Percentiles rank a stretch among this genome's conserved stretches.
Evolutionary conservation across 495 filamentous ascomycete species (phyloP).

Genomic region (Aspergillus indologenus): DNA sequence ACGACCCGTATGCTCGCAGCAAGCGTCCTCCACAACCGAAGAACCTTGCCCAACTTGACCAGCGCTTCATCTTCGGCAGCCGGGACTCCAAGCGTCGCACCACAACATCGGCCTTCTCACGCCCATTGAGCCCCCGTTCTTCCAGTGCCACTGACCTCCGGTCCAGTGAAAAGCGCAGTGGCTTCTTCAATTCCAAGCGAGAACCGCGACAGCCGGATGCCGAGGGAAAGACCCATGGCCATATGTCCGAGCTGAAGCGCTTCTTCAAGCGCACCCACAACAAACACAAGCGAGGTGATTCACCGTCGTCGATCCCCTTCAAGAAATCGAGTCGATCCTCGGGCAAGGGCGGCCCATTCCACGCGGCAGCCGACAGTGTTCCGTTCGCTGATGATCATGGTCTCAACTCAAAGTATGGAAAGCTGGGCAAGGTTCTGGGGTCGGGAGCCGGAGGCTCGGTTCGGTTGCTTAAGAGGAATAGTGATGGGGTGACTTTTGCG

Average conservation of each 20-base stretch:
- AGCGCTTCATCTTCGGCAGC: conserved; percentile 77
- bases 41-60: conserved; percentile 68
- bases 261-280: conserved; percentile 76
- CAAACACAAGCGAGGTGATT: conserved; percentile 65
- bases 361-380: conserved; percentile 58
- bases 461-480: conserved; percentile 85
- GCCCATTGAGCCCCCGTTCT: conserved; percentile 41
- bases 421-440: conserved; percentile 88
- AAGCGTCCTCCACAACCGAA: conserved; percentile 72
- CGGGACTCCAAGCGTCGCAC: conserved; percentile 50
- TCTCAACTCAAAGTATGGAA: conserved; percentile 86
- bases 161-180: conserved; percentile 41
- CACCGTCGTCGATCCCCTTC: conserved; percentile 45
- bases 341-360: conserved; percentile 58
- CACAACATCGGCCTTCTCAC: conserved; percentile 26
- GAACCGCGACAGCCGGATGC: conserved; percentile 43
- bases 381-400: conserved; percentile 96
- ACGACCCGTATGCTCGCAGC: conserved; percentile 85
- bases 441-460: conserved; percentile 96
- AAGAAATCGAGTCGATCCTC: conserved; percentile 45
- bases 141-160: conserved; percentile 48
- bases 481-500: conserved; percentile 88
- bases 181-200: conserved; percentile 48
- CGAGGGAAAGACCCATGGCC: conserved; percentile 56
- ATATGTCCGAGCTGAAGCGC: conserved; percentile 90